Base-by-base conservation (phyloP, 2,329 filamentous ascomycete genomes). In the Stachybotrys chartarum region DNA sequence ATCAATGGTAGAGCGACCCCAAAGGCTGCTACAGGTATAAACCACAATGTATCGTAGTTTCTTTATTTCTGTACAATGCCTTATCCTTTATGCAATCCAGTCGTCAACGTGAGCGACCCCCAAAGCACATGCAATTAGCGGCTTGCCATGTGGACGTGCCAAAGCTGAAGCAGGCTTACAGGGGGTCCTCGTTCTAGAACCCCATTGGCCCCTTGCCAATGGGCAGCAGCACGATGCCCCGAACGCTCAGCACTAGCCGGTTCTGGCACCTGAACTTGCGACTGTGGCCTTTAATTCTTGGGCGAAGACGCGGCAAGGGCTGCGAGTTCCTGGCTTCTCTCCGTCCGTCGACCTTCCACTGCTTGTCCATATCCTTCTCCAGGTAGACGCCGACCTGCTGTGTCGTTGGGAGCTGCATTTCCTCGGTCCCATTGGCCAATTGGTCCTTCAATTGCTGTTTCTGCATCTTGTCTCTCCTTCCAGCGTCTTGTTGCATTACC, bases 281-380 rank as follows among this genome's bases (percentile, higher is more conserved):
- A 71, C 69, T 61, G 67, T 71, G 69, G 69, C 69, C 69, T 71
- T 24, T 59, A 63, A 63, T 55, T 58, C 47, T 45, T 42, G 10
- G 10, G 35, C 35, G 35, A 42, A 6, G 35, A 42, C 35, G 8
- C 24, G 24, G 24, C 24, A 24, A 24, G 24, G 24, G 24, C 24
- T 24, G 24, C 24, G 24, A 24, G 24, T 24, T 24, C 24, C 24
- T 24, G 24, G 24, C 2, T 24, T 24, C 24, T 24, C 4, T 24
- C 24, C 24, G 24, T 24, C 24, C 24, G 24, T 24, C 24, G 24
- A 24, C 24, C 4, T 24, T 24, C 24, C 24, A 24, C 24, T 24
- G 24, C 24, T 24, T 4, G 24, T 24, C 24, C 24, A 24, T 24
- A 24, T 24, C 24, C 24, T 24, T 24, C 24, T 24, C 24, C 24